Base-by-base conservation (phyloP, 169 alveolate genomes). In the Eimeria maxima region DNA sequence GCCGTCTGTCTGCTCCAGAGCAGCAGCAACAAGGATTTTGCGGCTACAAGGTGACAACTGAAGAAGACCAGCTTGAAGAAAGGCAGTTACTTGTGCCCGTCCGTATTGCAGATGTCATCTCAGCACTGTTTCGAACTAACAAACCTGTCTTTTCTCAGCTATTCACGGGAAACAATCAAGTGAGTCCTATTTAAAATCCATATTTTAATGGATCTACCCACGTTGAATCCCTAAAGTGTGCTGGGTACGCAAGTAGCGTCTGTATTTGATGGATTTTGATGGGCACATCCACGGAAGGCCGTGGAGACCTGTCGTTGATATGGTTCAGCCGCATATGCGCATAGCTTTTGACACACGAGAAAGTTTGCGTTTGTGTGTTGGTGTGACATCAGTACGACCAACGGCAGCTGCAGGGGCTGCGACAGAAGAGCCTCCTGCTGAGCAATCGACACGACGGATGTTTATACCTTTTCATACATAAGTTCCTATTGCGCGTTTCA, bases 401-500 rank as follows among this genome's bases (percentile, higher is more conserved):
- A 65, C 80, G 93, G 57, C 93, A 86, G 80, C 78, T 86, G 38
- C 93, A 86, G 93, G 93, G 57, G 29, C 80, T 86, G 57, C 93
- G 93, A 24, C 93, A 86, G 78, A 86, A 86, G 80, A 86, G 93
- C 45, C 80, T 86, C 38, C 78, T 86, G 24, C 80, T 86, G 78
- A 86, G 93, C 93, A 86, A 86, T 80, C 93, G 81, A 4, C 93
- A 63, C 55, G 93, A 86, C n/a, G 93, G 93, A 5, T 86, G 78
- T 60, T 13, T 86, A 42, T 86, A 86, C 38, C 80, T 86, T 20
- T 86, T 86, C 38, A 78, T 86, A 65, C 57, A 86, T 24, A 55
- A 86, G 78, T 86, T 86, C 60, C 78, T 86, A n/a, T 11, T 86
- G 38, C 93, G 93, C 45, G 20, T 86, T 44, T 86, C 93, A 24